These are phyloP conservation scores for Przewalskia tangutica DNA, from an alignment of 257 asterid genomes.

Conservation along the genomic window DNA sequence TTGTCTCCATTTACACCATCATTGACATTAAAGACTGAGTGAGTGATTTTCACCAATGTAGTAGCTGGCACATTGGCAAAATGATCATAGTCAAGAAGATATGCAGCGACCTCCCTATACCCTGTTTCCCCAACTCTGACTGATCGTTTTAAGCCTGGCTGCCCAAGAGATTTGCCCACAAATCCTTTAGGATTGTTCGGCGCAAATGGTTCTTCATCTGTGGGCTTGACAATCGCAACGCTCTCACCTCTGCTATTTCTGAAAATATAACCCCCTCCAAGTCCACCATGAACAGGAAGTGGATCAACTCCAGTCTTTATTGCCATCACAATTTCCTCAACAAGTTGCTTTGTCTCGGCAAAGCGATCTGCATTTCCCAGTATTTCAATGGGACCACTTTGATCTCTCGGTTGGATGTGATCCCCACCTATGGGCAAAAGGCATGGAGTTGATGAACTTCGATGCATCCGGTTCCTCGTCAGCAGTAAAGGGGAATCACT, in stretches of 20 bases:
- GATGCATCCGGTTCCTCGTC: constrained; percentile 67
- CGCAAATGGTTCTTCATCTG: constrained; percentile 95
- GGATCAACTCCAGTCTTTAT: constrained; percentile 82
- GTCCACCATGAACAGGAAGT: constrained; percentile 69
- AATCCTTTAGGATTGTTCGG: constrained; percentile 97
- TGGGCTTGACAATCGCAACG: constrained; percentile 95
- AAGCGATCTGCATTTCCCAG: constrained; percentile 47
- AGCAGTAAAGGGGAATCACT: constrained; percentile 77
- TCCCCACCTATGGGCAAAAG: constrained; percentile 84
- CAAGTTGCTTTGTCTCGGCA: constrained; percentile 52
- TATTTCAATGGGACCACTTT: constrained; percentile 77
- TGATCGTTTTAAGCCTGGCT: constrained; percentile 79
- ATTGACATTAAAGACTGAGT: constrained; percentile 73
- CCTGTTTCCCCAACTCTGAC: constrained; percentile 97
- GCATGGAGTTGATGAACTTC: constrained; percentile 97
- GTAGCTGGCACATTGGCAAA: constrained; percentile 94
- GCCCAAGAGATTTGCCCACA: constrained; percentile 92
- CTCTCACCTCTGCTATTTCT: constrained; percentile 70
- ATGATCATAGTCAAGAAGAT: constrained; percentile 75
- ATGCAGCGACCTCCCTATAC: constrained; percentile 90
- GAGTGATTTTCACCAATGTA: constrained; percentile 81
- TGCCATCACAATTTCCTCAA: constrained; percentile 73
- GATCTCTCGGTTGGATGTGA: constrained; percentile 55
- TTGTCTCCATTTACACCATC: constrained; percentile 72
- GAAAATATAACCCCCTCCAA: constrained; percentile 92